Evolutionary conservation across 495 filamentous ascomycete genomes (phyloP).

Genomic region (Pyrenula aspistea): DNA sequence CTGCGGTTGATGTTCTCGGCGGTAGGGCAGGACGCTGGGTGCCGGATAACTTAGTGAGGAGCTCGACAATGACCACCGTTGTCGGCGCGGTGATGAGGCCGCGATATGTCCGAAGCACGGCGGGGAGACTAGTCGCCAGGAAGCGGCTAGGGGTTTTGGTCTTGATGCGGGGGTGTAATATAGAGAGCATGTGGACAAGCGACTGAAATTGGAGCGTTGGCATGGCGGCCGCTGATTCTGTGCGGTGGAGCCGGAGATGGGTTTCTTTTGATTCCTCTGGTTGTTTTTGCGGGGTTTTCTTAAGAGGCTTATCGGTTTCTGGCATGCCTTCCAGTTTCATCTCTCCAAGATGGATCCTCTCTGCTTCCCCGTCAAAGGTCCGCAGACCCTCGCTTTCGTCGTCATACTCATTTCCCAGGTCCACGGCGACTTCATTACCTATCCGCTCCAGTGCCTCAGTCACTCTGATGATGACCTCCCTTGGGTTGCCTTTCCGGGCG

Average conservation of each 20-base stretch:
- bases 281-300: neutral
- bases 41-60: constrained; percentile 63
- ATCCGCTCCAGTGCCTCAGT: constrained; percentile 58
- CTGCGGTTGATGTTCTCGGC: constrained; percentile 48
- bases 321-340: neutral
- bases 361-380: neutral
- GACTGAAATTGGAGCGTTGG: constrained; percentile 50
- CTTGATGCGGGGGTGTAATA: constrained; percentile 78
- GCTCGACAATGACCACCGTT: constrained; percentile 61
- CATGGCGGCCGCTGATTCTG: neutral
- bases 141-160: constrained; percentile 90
- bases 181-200: constrained; percentile 66
- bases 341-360: neutral
- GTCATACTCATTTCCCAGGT: constrained; percentile 33
- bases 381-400: constrained; percentile 11
- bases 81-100: constrained; percentile 46
- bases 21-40: constrained; percentile 64
- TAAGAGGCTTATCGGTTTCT: neutral
- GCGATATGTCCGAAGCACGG: constrained; percentile 58
- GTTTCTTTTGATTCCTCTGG: neutral
- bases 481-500: constrained; percentile 76
- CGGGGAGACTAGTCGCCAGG: constrained; percentile 76
- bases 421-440: constrained; percentile 33
- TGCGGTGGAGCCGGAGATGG: neutral
- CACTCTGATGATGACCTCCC: constrained; percentile 85